These are phyloP conservation scores for Phytophthora citricola DNA, from an alignment of 352 stramenopile species.

Conservation along the genomic window DNA sequence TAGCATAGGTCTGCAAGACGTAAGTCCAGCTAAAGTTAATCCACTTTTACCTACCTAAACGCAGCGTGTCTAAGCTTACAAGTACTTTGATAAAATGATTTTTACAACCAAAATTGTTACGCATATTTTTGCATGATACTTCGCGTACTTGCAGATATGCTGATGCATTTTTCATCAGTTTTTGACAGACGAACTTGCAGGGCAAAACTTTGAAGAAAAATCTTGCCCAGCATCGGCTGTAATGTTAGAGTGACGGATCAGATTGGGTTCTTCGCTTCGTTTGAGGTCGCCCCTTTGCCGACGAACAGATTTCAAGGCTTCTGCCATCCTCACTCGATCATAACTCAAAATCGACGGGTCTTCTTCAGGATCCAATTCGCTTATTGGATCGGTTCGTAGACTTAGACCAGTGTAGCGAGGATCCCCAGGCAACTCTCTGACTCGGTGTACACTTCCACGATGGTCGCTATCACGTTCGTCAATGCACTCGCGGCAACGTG, in stretches of 20 bases:
- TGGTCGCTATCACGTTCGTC: slow-evolving; percentile 17
- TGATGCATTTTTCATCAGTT: too few species aligned
- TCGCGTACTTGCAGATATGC: too few species aligned
- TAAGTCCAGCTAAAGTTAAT: too few species aligned
- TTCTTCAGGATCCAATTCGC: slow-evolving; percentile 14
- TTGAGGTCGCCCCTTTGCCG: background rate
- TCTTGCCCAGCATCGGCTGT: too few species aligned
- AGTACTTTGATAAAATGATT: too few species aligned
- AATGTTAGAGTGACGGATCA: background rate
- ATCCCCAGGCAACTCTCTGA: slow-evolving; percentile 2
- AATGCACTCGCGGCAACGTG: slow-evolving; percentile 40
- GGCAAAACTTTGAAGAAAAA: too few species aligned
- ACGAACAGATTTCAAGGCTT: background rate
- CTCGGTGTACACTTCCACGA: slow-evolving; percentile 3
- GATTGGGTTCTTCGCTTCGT: slow-evolving; percentile 8
- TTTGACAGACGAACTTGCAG: too few species aligned
- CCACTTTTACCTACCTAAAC: too few species aligned
- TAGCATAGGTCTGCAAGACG: too few species aligned
- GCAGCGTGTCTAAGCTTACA: too few species aligned
- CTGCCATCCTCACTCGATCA: slow-evolving; percentile 3
- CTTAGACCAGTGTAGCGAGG: slow-evolving; percentile 24
- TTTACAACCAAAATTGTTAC: too few species aligned
- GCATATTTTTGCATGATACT: too few species aligned
- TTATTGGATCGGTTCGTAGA: slow-evolving; percentile 7
- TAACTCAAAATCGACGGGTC: slow-evolving; percentile 5